Evolutionary conservation across 2,329 filamentous ascomycete genomes (phyloP).

Genomic region (Graphium sp.): DNA sequence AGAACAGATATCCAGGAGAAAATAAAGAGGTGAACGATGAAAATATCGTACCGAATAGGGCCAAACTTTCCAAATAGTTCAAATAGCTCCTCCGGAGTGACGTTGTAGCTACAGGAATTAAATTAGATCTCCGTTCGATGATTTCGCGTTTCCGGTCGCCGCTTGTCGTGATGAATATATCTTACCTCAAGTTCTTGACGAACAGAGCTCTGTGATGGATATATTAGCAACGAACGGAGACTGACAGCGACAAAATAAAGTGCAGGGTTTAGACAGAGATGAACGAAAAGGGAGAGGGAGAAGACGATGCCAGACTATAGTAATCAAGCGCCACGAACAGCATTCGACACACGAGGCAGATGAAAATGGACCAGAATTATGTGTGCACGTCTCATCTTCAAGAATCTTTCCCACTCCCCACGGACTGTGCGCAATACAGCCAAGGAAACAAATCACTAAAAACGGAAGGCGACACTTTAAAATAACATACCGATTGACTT

Average conservation of each 20-base stretch:
- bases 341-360: background rate
- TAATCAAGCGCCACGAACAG: background rate
- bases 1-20: conserved; percentile 11
- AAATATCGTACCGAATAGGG: conserved; percentile 82
- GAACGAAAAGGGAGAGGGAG: conserved; percentile 1
- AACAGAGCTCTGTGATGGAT: conserved; percentile 69
- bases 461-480: too few relatives aligned
- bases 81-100: conserved; percentile 93
- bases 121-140: conserved; percentile 10
- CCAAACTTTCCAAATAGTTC: conserved; percentile 98
- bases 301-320: background rate
- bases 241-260: too few relatives aligned
- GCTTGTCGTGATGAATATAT: conserved; percentile 6
- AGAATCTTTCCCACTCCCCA: too few relatives aligned
- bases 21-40: too few relatives aligned
- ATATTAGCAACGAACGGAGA: background rate
- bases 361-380: conserved; percentile 2
- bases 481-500: conserved; percentile 85
- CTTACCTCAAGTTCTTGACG: conserved; percentile 97
- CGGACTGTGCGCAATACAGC: too few relatives aligned
- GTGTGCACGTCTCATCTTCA: background rate
- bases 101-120: conserved; percentile 71
- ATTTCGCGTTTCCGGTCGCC: background rate
- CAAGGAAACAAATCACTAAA: conserved; percentile 8
- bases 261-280: too few relatives aligned